phyloP scores from a whole-genome alignment of 2,329 filamentous ascomycete species.

The Diaporthe vexans region DNA sequence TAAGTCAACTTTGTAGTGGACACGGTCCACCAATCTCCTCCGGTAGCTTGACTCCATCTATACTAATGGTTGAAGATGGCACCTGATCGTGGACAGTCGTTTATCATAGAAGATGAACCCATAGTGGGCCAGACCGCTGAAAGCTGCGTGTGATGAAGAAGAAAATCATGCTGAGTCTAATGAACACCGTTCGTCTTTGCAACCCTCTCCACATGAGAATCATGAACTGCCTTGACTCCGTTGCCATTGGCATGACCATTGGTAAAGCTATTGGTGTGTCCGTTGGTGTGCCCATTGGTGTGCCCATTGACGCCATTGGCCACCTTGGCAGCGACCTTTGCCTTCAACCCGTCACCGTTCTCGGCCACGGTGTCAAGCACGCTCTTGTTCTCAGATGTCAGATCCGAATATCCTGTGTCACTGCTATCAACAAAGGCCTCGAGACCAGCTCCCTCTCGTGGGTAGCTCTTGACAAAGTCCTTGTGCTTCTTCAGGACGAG shows the following conservation, averaged over 20 bases:
- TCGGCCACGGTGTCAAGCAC: conserved; percentile 58
- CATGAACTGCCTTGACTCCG: conserved; percentile 11
- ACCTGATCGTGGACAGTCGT: background rate
- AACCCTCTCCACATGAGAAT: conserved; percentile 22
- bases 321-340: conserved; percentile 55
- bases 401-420: conserved; percentile 72
- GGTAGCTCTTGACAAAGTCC: conserved; percentile 71
- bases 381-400: conserved; percentile 54
- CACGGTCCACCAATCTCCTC: background rate
- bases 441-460: conserved; percentile 74
- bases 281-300: conserved; percentile 1
- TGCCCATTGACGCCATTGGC: conserved; percentile 47
- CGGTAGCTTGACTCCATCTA: too few relatives aligned
- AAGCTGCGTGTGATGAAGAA: background rate
- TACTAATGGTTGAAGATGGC: background rate
- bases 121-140: background rate
- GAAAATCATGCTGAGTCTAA: conserved; percentile 1
- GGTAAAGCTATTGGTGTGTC: background rate
- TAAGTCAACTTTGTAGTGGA: background rate
- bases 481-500: conserved; percentile 74
- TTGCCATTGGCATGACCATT: conserved; percentile 13
- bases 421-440: conserved; percentile 79
- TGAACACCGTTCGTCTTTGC: conserved; percentile 35
- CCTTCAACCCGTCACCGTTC: conserved; percentile 51
- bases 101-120: conserved; percentile 2